Conservation (phyloP, 768 basidiomycete species). For the Suillus weaverae region DNA sequence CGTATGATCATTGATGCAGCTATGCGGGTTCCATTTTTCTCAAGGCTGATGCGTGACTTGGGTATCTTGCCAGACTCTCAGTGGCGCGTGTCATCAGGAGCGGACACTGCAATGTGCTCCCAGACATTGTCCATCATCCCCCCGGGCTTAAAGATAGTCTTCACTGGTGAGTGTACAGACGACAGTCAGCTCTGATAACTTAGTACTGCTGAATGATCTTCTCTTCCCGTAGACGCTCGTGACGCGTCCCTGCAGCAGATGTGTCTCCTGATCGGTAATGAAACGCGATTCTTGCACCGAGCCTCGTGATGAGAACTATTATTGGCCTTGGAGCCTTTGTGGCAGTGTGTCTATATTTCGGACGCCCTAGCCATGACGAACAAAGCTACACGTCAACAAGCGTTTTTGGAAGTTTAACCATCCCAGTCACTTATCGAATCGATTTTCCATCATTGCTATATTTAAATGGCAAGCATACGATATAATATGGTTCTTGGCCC, state of each 20-base stretch:
- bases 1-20: background rate
- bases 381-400: background rate
- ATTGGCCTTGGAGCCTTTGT: background rate
- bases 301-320: background rate
- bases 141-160: background rate
- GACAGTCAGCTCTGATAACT: background rate
- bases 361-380: background rate
- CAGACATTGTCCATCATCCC: background rate
- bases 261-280: background rate
- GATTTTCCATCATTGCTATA: background rate
- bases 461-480: background rate
- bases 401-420: background rate
- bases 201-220: background rate
- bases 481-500: background rate
- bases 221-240: background rate
- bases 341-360: background rate
- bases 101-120: background rate
- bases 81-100: background rate
- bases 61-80: background rate
- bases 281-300: background rate
- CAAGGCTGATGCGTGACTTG: background rate
- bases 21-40: background rate
- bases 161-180: background rate
- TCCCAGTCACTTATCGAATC: background rate
- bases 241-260: background rate